Evolutionary conservation across 176 grass and related monocot genomes (phyloP).

Genomic region (Eleusine coracana): DNA sequence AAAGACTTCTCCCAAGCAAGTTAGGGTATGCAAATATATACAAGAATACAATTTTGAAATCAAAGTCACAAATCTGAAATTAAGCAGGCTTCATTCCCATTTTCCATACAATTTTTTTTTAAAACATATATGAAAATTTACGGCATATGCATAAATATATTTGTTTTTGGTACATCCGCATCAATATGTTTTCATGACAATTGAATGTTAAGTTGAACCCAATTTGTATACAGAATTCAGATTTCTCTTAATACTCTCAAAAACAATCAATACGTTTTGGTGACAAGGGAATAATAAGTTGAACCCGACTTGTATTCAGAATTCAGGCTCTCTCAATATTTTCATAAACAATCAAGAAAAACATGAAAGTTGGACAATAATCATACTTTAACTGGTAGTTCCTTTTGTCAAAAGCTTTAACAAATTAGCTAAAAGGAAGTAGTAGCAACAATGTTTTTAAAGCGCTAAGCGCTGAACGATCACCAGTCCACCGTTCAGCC

Average conservation of each 20-base stretch:
- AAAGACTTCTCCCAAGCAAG: not conserved
- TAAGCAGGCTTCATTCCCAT: constrained; percentile 4
- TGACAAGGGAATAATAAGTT: constrained; percentile 26
- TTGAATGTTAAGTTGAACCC: constrained; percentile 20
- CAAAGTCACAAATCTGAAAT: constrained; percentile 15
- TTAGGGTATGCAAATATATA: not conserved
- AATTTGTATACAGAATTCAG: constrained; percentile 19
- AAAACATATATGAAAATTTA: constrained; percentile 24
- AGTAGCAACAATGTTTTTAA: no score
- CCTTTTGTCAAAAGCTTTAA: not conserved
- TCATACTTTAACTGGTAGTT: not conserved
- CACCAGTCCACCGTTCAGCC: no score
- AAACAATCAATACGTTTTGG: constrained; percentile 4
- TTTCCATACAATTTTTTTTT: constrained; percentile 3
- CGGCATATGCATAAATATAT: not conserved
- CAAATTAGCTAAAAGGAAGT: not conserved
- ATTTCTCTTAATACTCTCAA: constrained; percentile 18
- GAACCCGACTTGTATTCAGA: not conserved
- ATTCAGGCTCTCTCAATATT: constrained; percentile 19
- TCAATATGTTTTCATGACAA: constrained; percentile 20
- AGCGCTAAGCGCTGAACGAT: no score
- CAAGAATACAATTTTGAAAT: constrained; percentile 26
- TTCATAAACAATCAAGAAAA: constrained; percentile 17
- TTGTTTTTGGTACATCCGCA: not conserved
- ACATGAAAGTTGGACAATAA: constrained; percentile 16